Base-by-base conservation (phyloP, 2,329 filamentous ascomycete species). In the Tolypocladium sp. region DNA sequence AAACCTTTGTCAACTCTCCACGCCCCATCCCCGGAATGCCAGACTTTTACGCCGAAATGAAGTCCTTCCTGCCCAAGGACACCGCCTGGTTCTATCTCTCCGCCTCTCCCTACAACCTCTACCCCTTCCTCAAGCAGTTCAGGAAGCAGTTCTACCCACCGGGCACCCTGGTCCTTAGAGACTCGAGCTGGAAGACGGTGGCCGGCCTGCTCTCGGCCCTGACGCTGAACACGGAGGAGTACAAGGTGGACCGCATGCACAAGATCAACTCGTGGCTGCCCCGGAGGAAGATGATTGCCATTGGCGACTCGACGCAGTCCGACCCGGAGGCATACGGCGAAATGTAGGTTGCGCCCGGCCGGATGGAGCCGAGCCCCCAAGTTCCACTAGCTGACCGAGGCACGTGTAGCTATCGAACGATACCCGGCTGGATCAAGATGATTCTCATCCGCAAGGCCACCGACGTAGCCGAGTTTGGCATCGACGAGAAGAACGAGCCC, bases 21-120 rank as follows among this genome's bases (percentile, higher is more conserved):
- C 77, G 81, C 17, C 85, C 90, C 0, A 85, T 93, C 17, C 68
- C 79, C 0, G 91, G 90, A 55, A 97, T 97, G 91, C 90, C 92
- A 0, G 86, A 90, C 66, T 80, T 97, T 1, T 97, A 96, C 76
- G 74, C 77, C 27, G 79, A 87, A 58, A 79, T 96, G 13, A 77
- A 86, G 52, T 71, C 74, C 7, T 65, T 79, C 4, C 67, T 86
- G 30, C 76, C 79, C 1, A 69, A 81, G 10, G 78, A 81, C 10
- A 88, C 91, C 1, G 83, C 91, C 0, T 96, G 90, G 82, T 96
- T 96, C 78, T 97, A 97, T 73, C 82, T 97, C 54, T 95, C 91
- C 0, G 92, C 93, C 0, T 96, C 92, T 0, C 93, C 93, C 0
- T 97, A 97, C 77, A 96, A 95, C 66, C 82, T 97, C 12, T 97